A percentile compares a stretch with the other conserved stretches of the same genome.
Conservation (phyloP, 768 basidiomycete genomes). For the Agrocybe chaxingu region DNA sequence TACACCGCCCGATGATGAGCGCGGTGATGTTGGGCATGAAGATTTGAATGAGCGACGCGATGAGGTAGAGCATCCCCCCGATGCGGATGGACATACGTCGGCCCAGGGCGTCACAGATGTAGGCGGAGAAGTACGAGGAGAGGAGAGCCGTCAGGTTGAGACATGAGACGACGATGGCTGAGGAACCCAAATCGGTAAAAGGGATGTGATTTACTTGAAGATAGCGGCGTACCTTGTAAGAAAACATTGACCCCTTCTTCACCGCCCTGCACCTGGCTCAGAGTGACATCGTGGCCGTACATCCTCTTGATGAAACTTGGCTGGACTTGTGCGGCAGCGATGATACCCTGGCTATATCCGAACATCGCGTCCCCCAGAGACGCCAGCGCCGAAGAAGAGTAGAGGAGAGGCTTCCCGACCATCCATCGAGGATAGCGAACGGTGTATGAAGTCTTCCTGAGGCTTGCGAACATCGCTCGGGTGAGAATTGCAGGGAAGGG, state of each 20-base stretch:
- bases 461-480: slow-evolving; percentile 4
- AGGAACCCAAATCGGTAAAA: background rate
- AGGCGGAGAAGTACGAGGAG: slow-evolving; percentile 42
- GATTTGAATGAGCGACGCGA: slow-evolving; percentile 48
- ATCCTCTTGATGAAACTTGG: slow-evolving; percentile 48
- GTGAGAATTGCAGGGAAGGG: too few species aligned
- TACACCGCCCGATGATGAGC: slow-evolving; percentile 39
- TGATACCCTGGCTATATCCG: slow-evolving; percentile 52
- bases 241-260: slow-evolving; percentile 43
- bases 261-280: slow-evolving; percentile 39
- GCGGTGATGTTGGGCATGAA: slow-evolving; percentile 40
- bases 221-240: slow-evolving; percentile 34
- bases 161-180: slow-evolving; percentile 48
- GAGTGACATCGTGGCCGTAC: slow-evolving; percentile 42
- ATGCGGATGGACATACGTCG: slow-evolving; percentile 48
- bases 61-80: slow-evolving; percentile 45
- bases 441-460: slow-evolving; percentile 28
- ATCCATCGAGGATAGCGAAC: slow-evolving; percentile 51
- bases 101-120: slow-evolving; percentile 48
- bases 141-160: slow-evolving; percentile 49
- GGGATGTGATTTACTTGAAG: background rate
- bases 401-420: slow-evolving; percentile 45
- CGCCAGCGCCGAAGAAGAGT: slow-evolving; percentile 50
- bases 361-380: slow-evolving; percentile 57
- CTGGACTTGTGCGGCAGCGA: slow-evolving; percentile 49